A percentile compares a stretch with the other conserved stretches of the same genome.
phyloP scores from a whole-genome alignment of 2,329 filamentous ascomycete species.

The Scedosporium boydii region DNA sequence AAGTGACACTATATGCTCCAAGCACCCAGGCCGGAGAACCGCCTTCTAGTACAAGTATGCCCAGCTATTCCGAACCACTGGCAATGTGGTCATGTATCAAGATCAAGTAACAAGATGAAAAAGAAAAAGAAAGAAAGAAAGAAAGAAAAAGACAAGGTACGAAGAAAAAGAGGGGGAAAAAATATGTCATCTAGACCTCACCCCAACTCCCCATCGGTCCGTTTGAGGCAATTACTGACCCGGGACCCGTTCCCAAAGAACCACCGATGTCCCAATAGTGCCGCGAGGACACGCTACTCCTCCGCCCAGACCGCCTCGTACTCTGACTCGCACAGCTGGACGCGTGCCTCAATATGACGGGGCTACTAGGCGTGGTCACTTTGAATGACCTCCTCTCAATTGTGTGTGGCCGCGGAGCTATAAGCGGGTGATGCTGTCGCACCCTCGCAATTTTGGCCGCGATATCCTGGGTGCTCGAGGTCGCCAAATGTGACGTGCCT shows the following conservation, averaged over 20 bases:
- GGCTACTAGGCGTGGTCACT: slow-evolving; percentile 38
- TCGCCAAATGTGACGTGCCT: slow-evolving; percentile 36
- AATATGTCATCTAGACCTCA: slow-evolving; percentile 41
- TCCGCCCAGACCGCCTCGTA: slow-evolving; percentile 60
- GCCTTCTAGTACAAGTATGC: not conserved
- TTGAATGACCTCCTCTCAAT: slow-evolving; percentile 49
- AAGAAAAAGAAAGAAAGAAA: not conserved
- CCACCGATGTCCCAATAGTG: slow-evolving; percentile 92
- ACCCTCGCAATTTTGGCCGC: slow-evolving; percentile 75
- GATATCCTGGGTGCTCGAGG: slow-evolving; percentile 49
- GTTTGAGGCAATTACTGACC: slow-evolving; percentile 54
- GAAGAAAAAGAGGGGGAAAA: not conserved
- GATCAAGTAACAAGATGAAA: too few relatives aligned
- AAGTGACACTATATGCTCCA: not conserved
- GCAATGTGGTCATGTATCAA: not conserved
- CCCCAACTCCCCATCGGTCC: slow-evolving; percentile 71
- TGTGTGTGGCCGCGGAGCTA: slow-evolving; percentile 47
- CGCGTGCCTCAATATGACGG: slow-evolving; percentile 37
- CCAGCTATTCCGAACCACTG: not conserved
- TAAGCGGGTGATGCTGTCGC: slow-evolving; percentile 79
- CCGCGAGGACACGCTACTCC: slow-evolving; percentile 61
- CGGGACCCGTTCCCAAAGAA: slow-evolving; percentile 59
- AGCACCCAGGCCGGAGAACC: not conserved
- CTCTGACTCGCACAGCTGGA: slow-evolving; percentile 83
- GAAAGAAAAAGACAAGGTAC: not conserved